Base-by-base conservation (phyloP, 2,329 filamentous ascomycete species). In the Epichloe amarillans region DNA sequence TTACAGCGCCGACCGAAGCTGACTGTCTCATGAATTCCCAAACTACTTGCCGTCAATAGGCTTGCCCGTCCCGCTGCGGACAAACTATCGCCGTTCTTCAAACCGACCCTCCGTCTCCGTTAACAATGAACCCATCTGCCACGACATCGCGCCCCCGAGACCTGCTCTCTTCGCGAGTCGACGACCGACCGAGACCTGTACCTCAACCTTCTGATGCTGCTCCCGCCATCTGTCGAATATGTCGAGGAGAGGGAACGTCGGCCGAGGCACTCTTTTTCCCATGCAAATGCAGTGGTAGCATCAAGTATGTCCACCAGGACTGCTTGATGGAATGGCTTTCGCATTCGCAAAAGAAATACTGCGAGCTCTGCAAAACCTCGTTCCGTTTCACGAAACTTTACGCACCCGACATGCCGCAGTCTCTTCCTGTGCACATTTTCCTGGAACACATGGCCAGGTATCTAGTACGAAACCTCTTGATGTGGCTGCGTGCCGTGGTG, bases 361-460 rank as follows among this genome's bases (percentile, higher is more conserved):
- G 94, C 75, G 93, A 98, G 72, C 82, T 98, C 37, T 98, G 93
- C 81, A 98, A 98, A 72, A 98, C 93, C 2, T 84, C 90, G 0
- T 98, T 97, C 64, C 86, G 89, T 54, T 98, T 98, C 72, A 98
- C 93, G 49, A 98, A 98, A 69, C 79, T 98, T 39, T 98, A 98
- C 71, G 83, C 90, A 54, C 88, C 89, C 4, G 80, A 90, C 62
- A 98, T 98, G 93, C 94, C 93, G 1, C 79, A 80, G 55, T 81
- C 79, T 12, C 76, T 98, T 14, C 93, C 94, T 0, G 76, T 83
- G 40, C 77, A 84, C 46, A 75, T 98, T 55, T 96, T 98, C 61
- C 58, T 89, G 51, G 82, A 82, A 56, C 86, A 94, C 67, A 81
- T 91, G 59, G 70, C 80, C 50, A 75, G 86, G 46, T 91, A 95